Conservation (phyloP, 2,329 filamentous ascomycete species). For the Niveomyces coronatus region DNA sequence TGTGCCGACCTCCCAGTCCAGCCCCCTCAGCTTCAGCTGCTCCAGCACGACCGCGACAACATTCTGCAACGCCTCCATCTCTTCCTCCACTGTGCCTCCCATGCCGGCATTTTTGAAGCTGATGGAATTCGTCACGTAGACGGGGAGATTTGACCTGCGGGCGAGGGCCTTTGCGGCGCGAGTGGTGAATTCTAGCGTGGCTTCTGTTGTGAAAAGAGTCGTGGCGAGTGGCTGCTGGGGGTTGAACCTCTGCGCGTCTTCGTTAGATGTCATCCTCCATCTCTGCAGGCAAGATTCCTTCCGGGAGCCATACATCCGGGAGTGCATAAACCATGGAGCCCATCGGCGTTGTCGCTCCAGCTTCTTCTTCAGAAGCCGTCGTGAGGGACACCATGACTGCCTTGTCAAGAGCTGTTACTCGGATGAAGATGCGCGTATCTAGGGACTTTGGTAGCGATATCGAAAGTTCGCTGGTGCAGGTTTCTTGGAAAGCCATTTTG, state of each 20-base stretch:
- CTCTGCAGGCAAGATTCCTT: no score
- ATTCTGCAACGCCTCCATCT: conserved; percentile 76
- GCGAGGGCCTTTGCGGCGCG: conserved; percentile 76
- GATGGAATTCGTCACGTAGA: conserved; percentile 87
- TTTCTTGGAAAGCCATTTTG: conserved; percentile 17
- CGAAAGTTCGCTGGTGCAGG: conserved; percentile 34
- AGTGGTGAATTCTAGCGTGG: conserved; percentile 76
- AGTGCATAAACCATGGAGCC: conserved; percentile 92
- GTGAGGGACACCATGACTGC: conserved; percentile 51
- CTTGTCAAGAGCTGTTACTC: conserved; percentile 47
- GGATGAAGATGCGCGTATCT: conserved; percentile 51
- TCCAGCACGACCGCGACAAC: conserved; percentile 56
- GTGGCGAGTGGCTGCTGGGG: conserved; percentile 61
- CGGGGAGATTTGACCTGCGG: conserved; percentile 58
- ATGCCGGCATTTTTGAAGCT: conserved; percentile 63
- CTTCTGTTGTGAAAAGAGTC: conserved; percentile 63
- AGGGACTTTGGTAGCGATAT: conserved; percentile 49
- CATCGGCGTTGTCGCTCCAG: conserved; percentile 44
- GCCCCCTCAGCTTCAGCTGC: conserved; percentile 16
- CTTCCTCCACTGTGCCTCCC: conserved; percentile 79
- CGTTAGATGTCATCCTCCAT: no score
- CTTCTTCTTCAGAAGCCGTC: conserved; percentile 44
- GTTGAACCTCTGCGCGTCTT: conserved; percentile 42
- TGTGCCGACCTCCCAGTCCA: neutral
- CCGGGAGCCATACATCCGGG: conserved; percentile 58